Conservation (phyloP, 345 rosid species). For the Brassica nigra region DNA sequence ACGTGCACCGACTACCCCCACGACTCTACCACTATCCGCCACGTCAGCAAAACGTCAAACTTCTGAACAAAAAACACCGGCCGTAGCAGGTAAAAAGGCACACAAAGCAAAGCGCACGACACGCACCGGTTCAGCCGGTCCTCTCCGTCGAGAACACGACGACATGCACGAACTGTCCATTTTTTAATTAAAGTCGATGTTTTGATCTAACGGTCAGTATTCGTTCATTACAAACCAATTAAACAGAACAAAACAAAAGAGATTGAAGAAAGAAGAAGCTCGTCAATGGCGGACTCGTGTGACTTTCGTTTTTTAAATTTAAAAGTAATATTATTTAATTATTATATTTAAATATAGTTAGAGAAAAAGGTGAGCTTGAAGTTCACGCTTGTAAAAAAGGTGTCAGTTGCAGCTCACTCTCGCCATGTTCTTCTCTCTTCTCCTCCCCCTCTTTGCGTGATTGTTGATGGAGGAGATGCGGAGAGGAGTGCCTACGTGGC, state of each 20-base stretch:
- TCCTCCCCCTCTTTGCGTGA: conserved; percentile 33
- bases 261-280: not conserved
- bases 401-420: conserved; percentile 42
- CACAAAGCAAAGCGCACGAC: conserved; percentile 35
- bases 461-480: conserved; percentile 60
- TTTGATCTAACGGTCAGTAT: conserved; percentile 36
- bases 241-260: conserved; percentile 16
- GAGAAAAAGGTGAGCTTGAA: conserved; percentile 43
- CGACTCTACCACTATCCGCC: conserved; percentile 33
- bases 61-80: conserved; percentile 33
- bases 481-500: conserved; percentile 65
- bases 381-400: conserved; percentile 60
- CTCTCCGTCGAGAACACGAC: not conserved
- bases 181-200: not conserved
- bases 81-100: conserved; percentile 33
- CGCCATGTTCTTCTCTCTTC: conserved; percentile 34
- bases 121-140: conserved; percentile 52
- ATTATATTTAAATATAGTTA: not conserved
- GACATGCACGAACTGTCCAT: conserved; percentile 40
- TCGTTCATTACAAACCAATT: not conserved
- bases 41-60: conserved; percentile 34
- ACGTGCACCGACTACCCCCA: conserved; percentile 53
- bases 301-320: not conserved
- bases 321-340: not conserved
- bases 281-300: conserved; percentile 30